Base-by-base conservation (phyloP, 768 basidiomycete genomes). In the Mycena rebaudengoi region DNA sequence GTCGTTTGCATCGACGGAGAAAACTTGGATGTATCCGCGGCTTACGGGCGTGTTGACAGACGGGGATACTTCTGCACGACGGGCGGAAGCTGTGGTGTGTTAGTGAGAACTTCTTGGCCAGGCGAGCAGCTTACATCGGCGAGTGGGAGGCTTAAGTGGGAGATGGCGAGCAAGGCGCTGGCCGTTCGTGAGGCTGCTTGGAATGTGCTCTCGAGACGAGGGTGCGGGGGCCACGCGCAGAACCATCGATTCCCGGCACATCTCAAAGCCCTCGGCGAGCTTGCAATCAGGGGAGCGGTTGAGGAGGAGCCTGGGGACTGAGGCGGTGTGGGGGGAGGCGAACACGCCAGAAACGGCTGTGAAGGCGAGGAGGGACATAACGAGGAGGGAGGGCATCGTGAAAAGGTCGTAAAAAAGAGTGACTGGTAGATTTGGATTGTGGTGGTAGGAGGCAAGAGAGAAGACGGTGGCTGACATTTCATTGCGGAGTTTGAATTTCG, bases 131-230 rank as follows among this genome's bases (percentile, higher is more conserved):
- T 44, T 60, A 64, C 60, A 39, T 48, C 56, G 67, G 26, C 71
- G 66, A 51, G 55, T 61, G 20, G 73, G 73, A 5, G 70, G 67
- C 43, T 72, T 73, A 14, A 69, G 67, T 21, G 71, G 71, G 3
- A 75, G 52, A 37, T 69, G 70, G n/a, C 66, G 71, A 33, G 62
- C 60, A 11, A 75, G 65, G 20, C 74, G 67, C 58, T 75, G 54
- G 16, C 46, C 71, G 59, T 75, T 75, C 20, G 71, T 71, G n/a
- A 73, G 35, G 48, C 28, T 26, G 40, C 45, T 16, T 4, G 62
- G 59, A 14, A 41, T 28, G 16, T 11, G 53, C 33, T 44, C 48
- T n/a, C 60, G 54, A 45, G 45, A 39, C n/a, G 41, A 23, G 50
- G 25, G 16, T 37, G 57, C 49, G 18, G 35, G 20, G 25, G n/a